Percentiles rank a stretch among this genome's conserved stretches.
Conservation (phyloP, 176 grass and related monocot species). For the Hordeum marinum region DNA sequence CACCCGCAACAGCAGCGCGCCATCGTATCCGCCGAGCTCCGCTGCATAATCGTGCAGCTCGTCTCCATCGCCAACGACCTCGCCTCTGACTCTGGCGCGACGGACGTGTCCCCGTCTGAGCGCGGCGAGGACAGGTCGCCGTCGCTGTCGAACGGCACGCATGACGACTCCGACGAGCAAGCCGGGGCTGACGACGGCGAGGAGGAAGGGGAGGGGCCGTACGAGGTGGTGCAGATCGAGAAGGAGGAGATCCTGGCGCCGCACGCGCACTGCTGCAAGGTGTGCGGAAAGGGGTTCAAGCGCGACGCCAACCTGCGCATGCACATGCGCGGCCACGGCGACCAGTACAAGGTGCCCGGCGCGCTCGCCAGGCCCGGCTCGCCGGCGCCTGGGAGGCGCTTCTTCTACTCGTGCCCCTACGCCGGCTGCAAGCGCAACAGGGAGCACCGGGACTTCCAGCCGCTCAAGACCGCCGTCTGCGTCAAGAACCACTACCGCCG, state of each 20-base stretch:
- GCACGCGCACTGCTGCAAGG: slow-evolving; percentile 75
- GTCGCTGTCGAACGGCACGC: neutral
- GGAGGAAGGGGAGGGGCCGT: neutral
- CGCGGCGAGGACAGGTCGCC: neutral
- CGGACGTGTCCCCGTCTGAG: neutral
- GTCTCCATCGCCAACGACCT: slow-evolving; percentile 54
- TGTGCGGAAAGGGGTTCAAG: slow-evolving; percentile 98
- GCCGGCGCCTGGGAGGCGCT: neutral
- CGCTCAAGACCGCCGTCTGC: slow-evolving; percentile 74
- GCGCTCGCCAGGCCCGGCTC: slow-evolving; percentile 51
- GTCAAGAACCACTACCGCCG: slow-evolving; percentile 94
- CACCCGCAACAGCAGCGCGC: slow-evolving; percentile 34
- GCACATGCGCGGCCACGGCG: slow-evolving; percentile 98
- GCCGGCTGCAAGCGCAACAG: slow-evolving; percentile 81
- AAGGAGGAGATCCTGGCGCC: slow-evolving; percentile 72
- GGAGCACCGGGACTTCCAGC: slow-evolving; percentile 72
- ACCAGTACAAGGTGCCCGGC: slow-evolving; percentile 68
- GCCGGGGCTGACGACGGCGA: neutral
- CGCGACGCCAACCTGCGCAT: slow-evolving; percentile 97
- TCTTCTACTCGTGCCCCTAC: slow-evolving; percentile 74
- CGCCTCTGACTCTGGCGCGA: neutral
- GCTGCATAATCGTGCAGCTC: slow-evolving; percentile 70
- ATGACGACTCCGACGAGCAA: slow-evolving; percentile 27
- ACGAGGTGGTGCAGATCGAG: slow-evolving; percentile 79
- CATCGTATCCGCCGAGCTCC: slow-evolving; percentile 67